phyloP scores from a whole-genome alignment of 805 yeast genomes.

The Saccharomycopsis javanensis region DNA sequence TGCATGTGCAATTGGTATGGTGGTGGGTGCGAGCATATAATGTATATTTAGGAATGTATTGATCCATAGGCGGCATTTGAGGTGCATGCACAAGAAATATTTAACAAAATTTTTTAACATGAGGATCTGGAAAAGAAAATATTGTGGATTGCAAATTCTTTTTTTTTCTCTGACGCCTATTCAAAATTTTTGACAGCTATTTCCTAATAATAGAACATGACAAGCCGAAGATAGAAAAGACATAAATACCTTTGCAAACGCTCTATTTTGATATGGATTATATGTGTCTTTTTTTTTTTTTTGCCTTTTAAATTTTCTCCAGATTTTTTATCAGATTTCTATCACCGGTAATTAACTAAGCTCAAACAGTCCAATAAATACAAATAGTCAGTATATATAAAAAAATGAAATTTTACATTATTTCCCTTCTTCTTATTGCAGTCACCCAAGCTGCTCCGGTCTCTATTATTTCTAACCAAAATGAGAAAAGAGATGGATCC shows the following conservation, averaged over 20 bases:
- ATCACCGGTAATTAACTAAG: no score
- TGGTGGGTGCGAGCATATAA: no score
- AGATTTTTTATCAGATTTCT: no score
- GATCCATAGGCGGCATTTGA: neutral
- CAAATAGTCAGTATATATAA: neutral
- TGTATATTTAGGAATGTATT: neutral
- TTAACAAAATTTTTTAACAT: neutral
- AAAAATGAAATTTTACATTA: neutral
- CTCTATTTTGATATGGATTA: neutral
- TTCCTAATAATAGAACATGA: neutral
- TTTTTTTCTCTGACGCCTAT: neutral
- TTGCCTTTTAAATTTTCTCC: no score
- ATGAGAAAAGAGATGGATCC: neutral
- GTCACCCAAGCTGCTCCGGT: conserved; percentile 1
- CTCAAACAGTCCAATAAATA: neutral
- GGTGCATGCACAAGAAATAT: neutral
- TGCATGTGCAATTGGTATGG: neutral
- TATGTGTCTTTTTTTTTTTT: neutral
- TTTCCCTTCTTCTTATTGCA: neutral
- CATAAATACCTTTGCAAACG: neutral
- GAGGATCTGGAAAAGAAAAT: neutral
- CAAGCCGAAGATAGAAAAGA: neutral
- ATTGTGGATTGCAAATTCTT: neutral
- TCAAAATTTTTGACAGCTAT: neutral
- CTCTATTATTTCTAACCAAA: neutral